Conservation (phyloP, 2,329 filamentous ascomycete species). For the Microcyclospora pomicola region DNA sequence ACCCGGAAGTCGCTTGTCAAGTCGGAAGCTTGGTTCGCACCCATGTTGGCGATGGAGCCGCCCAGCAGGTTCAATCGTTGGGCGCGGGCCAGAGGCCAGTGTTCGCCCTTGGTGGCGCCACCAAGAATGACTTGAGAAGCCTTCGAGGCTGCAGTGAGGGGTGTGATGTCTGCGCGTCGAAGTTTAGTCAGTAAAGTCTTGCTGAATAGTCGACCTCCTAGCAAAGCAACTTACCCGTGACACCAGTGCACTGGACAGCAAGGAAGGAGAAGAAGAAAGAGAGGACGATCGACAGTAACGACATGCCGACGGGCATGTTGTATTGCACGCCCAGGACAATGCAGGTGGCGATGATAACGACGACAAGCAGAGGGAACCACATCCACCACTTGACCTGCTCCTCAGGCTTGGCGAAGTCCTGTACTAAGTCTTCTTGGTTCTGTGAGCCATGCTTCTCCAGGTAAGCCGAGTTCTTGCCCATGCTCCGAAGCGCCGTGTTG, state of each 20-base stretch:
- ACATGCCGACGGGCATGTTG: constrained; percentile 43
- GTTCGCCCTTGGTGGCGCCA: constrained; percentile 44
- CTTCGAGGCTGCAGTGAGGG: constrained; percentile 53
- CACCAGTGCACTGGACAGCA: constrained; percentile 44
- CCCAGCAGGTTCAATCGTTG: constrained; percentile 54
- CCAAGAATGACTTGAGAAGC: constrained; percentile 56
- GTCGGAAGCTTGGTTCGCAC: constrained; percentile 30
- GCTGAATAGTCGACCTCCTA: no score
- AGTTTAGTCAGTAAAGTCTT: no score
- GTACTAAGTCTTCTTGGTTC: constrained; percentile 30
- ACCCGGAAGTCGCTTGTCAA: constrained; percentile 53
- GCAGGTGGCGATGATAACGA: constrained; percentile 37
- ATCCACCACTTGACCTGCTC: constrained; percentile 41
- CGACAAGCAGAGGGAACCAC: constrained; percentile 35
- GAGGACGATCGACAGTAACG: constrained; percentile 41
- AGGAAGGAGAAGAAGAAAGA: constrained; percentile 49
- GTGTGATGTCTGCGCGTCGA: constrained; percentile 37
- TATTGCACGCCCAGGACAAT: constrained; percentile 38
- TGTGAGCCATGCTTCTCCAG: constrained; percentile 30
- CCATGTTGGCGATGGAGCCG: constrained; percentile 33
- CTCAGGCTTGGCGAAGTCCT: constrained; percentile 36
- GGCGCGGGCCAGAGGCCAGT: constrained; percentile 37
- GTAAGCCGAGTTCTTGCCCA: constrained; percentile 31
- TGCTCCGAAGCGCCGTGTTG: constrained; percentile 25
- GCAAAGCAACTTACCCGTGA: constrained; percentile 11